Conservation (phyloP, 2,329 filamentous ascomycete species). For the Claviceps capensis region DNA sequence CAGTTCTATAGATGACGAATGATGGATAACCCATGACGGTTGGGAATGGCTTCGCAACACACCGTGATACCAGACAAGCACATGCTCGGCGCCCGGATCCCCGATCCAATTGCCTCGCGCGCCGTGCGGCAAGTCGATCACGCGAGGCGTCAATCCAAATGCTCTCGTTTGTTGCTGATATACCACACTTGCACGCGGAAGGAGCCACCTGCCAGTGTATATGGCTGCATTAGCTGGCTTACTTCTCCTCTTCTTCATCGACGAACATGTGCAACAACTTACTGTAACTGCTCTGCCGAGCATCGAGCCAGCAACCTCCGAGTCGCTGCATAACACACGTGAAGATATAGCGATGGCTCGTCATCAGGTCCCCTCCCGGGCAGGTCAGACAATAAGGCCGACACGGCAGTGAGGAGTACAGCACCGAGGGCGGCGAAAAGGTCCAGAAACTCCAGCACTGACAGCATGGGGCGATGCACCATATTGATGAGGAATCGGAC, state of each 20-base stretch:
- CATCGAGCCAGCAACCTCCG: conserved; percentile 7
- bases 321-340: conserved; percentile 9
- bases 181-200: conserved; percentile 5
- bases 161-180: conserved; percentile 8
- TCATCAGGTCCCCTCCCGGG: conserved; percentile 5
- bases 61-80: conserved; percentile 13
- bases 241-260: not conserved
- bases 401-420: conserved; percentile 2
- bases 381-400: conserved; percentile 3
- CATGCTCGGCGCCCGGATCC: conserved; percentile 7
- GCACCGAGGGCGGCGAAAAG: conserved; percentile 7
- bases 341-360: conserved; percentile 8
- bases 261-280: not conserved
- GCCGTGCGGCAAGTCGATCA: conserved; percentile 8
- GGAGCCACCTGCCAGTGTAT: conserved; percentile 6
- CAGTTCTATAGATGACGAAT: not conserved
- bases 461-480: not conserved
- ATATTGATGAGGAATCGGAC: not conserved
- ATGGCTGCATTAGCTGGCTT: not conserved
- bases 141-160: conserved; percentile 1
- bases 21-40: not conserved
- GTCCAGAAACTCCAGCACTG: conserved; percentile 6
- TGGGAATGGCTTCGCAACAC: not conserved
- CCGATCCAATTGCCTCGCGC: conserved; percentile 11
- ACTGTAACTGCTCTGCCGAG: conserved; percentile 9